A percentile compares a stretch with the other conserved stretches of the same genome.
These are phyloP conservation scores for Podospora australis DNA, from an alignment of 495 filamentous ascomycete genomes.

Conservation along the genomic window DNA sequence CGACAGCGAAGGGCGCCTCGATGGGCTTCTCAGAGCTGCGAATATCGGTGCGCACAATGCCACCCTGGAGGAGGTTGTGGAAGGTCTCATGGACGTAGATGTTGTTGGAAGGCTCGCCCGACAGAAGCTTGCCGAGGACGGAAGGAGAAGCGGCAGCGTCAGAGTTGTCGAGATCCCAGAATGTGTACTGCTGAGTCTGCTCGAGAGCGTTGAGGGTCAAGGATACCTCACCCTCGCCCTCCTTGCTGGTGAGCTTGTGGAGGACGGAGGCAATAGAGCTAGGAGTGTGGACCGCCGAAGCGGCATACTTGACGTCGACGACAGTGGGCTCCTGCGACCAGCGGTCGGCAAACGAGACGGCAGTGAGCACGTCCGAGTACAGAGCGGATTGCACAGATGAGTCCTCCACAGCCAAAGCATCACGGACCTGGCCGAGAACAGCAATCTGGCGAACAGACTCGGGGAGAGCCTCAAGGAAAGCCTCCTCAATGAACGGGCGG, in stretches of 20 bases:
- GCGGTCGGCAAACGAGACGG: slow-evolving; percentile 68
- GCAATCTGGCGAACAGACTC: slow-evolving; percentile 65
- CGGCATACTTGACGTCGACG: slow-evolving; percentile 81
- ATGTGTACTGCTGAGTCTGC: slow-evolving; percentile 71
- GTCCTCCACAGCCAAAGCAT: slow-evolving; percentile 54
- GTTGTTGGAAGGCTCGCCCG: slow-evolving; percentile 67
- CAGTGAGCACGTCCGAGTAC: slow-evolving; percentile 81
- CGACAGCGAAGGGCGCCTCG: slow-evolving; percentile 75
- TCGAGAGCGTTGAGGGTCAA: slow-evolving; percentile 34
- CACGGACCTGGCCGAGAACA: slow-evolving; percentile 55
- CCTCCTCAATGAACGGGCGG: slow-evolving; percentile 88
- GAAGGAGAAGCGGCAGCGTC: slow-evolving; percentile 55
- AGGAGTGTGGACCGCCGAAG: slow-evolving; percentile 75
- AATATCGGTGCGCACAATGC: slow-evolving; percentile 76
- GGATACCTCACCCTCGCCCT: slow-evolving; percentile 45
- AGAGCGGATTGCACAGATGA: slow-evolving; percentile 69
- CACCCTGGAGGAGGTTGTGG: slow-evolving; percentile 85
- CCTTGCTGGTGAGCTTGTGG: slow-evolving; percentile 58
- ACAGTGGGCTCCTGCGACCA: slow-evolving; percentile 54
- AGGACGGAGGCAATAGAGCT: slow-evolving; percentile 51
- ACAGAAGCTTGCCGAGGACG: slow-evolving; percentile 64
- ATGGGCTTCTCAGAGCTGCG: slow-evolving; percentile 73
- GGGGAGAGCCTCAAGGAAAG: slow-evolving; percentile 77
- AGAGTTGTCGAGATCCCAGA: slow-evolving; percentile 88
- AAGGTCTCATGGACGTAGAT: slow-evolving; percentile 67